Percentiles rank a stretch among this genome's conserved stretches.
These are phyloP conservation scores for Teratosphaeria epicoccoides DNA, from an alignment of 2,329 filamentous ascomycete species.

Conservation along the genomic window DNA sequence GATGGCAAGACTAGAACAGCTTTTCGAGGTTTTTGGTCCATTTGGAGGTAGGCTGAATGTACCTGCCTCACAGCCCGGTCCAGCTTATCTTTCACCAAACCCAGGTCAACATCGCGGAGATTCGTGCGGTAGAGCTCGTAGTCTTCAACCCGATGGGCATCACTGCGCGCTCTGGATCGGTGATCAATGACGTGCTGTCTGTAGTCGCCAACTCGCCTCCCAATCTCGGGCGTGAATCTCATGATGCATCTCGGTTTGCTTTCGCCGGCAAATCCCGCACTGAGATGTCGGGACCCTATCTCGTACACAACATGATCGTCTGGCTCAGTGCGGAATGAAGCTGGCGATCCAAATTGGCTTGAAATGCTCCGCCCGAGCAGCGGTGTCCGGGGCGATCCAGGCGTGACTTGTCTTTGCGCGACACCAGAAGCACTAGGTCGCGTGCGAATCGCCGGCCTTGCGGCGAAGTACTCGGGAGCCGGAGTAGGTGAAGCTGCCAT, in stretches of 20 bases:
- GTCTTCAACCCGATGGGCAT: constrained; percentile 52
- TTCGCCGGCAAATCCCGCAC: constrained; percentile 80
- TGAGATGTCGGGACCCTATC: constrained; percentile 65
- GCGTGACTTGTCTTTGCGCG: background rate
- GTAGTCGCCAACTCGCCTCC: constrained; percentile 72
- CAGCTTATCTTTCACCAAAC: constrained; percentile 73
- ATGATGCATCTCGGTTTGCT: constrained; percentile 60
- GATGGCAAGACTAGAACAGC: constrained; percentile 69
- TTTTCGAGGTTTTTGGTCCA: constrained; percentile 61
- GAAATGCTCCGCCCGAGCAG: constrained; percentile 51
- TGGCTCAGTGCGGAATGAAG: constrained; percentile 51
- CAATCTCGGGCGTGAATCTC: constrained; percentile 63
- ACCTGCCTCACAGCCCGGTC: constrained; percentile 72
- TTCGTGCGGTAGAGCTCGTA: constrained; percentile 72
- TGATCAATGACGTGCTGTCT: constrained; percentile 33
- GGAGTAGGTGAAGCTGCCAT: constrained; percentile 2
- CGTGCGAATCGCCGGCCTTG: constrained; percentile 10
- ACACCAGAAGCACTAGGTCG: constrained; percentile 8
- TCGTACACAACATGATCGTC: constrained; percentile 81
- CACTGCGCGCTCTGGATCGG: constrained; percentile 4
- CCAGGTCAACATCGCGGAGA: constrained; percentile 61
- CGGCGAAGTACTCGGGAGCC: constrained; percentile 10
- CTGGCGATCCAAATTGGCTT: constrained; percentile 48
- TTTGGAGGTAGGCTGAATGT: constrained; percentile 61
- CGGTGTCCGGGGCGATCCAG: constrained; percentile 41